Evolutionary conservation across 768 basidiomycete genomes (phyloP).

Genomic region (Collybia mongolica): DNA sequence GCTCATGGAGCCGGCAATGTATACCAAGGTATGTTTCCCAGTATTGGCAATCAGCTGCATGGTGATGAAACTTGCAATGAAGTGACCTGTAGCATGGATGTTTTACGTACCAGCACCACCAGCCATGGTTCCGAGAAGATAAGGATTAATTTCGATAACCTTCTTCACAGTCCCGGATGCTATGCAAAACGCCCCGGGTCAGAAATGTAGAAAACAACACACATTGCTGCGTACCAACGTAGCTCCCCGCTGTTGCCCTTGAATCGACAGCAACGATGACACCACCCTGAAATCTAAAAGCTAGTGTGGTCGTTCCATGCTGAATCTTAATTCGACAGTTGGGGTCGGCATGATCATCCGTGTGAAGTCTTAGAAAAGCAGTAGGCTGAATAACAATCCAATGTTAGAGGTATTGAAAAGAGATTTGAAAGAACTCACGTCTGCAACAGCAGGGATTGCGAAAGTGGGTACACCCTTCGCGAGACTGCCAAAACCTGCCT

Average conservation of each 20-base stretch:
- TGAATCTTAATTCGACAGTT: slow-evolving; percentile 96
- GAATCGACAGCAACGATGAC: slow-evolving; percentile 99
- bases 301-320: slow-evolving; percentile 97
- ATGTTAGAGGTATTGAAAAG: background rate
- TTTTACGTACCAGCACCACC: slow-evolving; percentile 85
- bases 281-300: slow-evolving; percentile 95
- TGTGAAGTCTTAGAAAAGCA: slow-evolving; percentile 88
- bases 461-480: slow-evolving; percentile 73
- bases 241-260: slow-evolving; percentile 94
- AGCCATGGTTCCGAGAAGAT: slow-evolving; percentile 98
- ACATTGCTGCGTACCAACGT: slow-evolving; percentile 69
- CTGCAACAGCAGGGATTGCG: slow-evolving; percentile 67
- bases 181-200: slow-evolving; percentile 24
- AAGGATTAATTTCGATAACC: slow-evolving; percentile 99
- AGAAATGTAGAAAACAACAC: too few species aligned
- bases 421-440: slow-evolving; percentile 49
- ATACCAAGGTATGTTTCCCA: slow-evolving; percentile 99
- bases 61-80: slow-evolving; percentile 5
- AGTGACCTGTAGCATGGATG: background rate
- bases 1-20: slow-evolving; percentile 94
- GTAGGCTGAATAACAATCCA: slow-evolving; percentile 60
- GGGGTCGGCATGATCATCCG: slow-evolving; percentile 93
- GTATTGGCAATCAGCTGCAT: slow-evolving; percentile 87
- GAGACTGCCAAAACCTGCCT: slow-evolving; percentile 78
- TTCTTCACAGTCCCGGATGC: slow-evolving; percentile 98